phyloP scores from a whole-genome alignment of 768 basidiomycete genomes.

The Hericium erinaceus region DNA sequence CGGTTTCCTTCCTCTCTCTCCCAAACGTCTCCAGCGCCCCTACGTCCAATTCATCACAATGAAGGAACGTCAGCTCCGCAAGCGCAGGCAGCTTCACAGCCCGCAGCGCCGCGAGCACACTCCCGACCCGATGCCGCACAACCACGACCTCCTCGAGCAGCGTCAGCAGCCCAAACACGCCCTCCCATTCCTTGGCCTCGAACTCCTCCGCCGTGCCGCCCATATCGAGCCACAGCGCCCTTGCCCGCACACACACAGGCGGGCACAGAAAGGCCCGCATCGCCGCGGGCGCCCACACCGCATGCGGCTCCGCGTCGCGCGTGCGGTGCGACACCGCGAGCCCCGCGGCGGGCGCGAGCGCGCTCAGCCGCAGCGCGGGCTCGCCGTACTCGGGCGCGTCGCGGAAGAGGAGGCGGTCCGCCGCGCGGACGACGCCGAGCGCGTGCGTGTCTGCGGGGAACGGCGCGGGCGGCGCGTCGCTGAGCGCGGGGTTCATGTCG shows the following conservation, averaged over 20 bases:
- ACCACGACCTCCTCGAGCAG: slow-evolving; percentile 6
- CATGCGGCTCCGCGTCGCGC: neutral
- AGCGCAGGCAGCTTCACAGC: neutral
- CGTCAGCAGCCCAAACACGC: slow-evolving; percentile 6
- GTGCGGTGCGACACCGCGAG: slow-evolving; percentile 11
- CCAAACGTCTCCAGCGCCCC: slow-evolving; percentile 4
- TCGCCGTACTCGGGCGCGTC: slow-evolving; percentile 8
- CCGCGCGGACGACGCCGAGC: slow-evolving; percentile 2
- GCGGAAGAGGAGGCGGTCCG: slow-evolving; percentile 8
- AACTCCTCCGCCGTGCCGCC: slow-evolving; percentile 2
- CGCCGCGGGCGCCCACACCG: slow-evolving; percentile 10
- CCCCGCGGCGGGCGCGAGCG: slow-evolving; percentile 10
- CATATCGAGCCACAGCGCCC: slow-evolving; percentile 5
- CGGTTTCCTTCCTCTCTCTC: neutral
- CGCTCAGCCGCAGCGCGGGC: slow-evolving; percentile 9
- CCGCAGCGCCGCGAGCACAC: slow-evolving; percentile 3
- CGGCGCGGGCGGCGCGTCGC: slow-evolving; percentile 9
- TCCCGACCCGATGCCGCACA: slow-evolving; percentile 5
- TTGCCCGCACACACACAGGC: slow-evolving; percentile 7
- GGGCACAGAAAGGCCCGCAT: slow-evolving; percentile 8
- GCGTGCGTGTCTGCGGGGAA: slow-evolving; percentile 7
- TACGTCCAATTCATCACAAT: slow-evolving; percentile 7
- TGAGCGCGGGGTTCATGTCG: slow-evolving; percentile 13
- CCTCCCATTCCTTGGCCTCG: slow-evolving; percentile 7
- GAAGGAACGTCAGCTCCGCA: slow-evolving; percentile 4